Conservation (phyloP, 257 asterid genomes). For the Solanum arcanum region DNA sequence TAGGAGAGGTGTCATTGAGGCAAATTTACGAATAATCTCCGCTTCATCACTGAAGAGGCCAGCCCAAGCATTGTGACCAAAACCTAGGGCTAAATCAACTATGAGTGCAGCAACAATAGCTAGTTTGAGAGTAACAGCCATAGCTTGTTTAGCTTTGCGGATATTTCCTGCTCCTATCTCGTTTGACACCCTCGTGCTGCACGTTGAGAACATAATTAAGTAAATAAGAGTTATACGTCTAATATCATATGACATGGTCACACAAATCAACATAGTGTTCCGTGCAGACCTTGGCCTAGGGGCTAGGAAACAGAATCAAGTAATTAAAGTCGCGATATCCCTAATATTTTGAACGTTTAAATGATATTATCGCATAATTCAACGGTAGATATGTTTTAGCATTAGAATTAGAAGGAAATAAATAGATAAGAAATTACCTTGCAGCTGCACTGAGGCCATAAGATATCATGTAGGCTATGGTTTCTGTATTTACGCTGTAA, state of each 20-base stretch:
- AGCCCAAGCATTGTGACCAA: constrained; percentile 72
- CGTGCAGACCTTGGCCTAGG: not conserved
- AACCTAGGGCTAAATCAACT: constrained; percentile 25
- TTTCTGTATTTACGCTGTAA: constrained; percentile 29
- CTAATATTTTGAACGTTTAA: not conserved
- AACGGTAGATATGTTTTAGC: not conserved
- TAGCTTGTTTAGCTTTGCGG: constrained; percentile 48
- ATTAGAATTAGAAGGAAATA: not conserved
- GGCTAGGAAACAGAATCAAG: not conserved
- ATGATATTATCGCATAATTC: not conserved
- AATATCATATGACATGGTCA: not conserved
- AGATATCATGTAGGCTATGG: constrained; percentile 48
- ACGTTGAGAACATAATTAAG: not conserved
- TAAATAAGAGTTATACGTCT: not conserved
- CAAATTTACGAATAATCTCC: constrained; percentile 28
- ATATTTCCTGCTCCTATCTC: constrained; percentile 74
- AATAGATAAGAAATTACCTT: constrained; percentile 29
- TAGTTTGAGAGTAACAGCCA: constrained; percentile 51
- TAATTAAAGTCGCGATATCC: not conserved
- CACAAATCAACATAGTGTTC: not conserved
- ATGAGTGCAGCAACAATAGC: constrained; percentile 24
- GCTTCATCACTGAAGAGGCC: constrained; percentile 50
- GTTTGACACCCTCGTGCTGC: constrained; percentile 86
- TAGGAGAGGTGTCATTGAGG: constrained; percentile 64
- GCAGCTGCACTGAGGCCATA: constrained; percentile 82